Evolutionary conservation across 805 yeast species (phyloP), one percentile per base, ranked within the genome.

Genomic region (Kuraishia molischiana): DNA sequence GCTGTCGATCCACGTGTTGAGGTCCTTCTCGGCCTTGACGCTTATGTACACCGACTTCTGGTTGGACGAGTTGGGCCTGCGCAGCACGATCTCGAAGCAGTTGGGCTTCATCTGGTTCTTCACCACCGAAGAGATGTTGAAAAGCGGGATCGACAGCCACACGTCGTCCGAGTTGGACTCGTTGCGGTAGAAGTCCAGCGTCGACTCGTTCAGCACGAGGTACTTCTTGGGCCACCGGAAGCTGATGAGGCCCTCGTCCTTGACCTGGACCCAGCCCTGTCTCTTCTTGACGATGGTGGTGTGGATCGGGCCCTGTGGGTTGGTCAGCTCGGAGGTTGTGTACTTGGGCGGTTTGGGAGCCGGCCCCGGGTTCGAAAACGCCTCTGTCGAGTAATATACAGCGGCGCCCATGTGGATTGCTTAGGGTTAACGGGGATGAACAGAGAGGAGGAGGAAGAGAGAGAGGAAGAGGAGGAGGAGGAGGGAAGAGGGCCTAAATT

Each of bases 181-280:
- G 38, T 63, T 70, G 51, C 83, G 85, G 62, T 79, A 84, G 45
- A 90, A 75, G 39, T 79, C 81, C 40, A 90, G 60, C 33, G 79
- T 73, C 30, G 82, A 71, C 45, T 87, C 95, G 47, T 76, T 75
- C 35, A 90, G 64, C 4, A 85, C 82, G 62, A 90, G 64, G 57
- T 67, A 90, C 49, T 92, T 74, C 53, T 87, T 87, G 41, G 89
- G 87, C 98, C 98, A 90, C 47, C 95, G 67, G 55, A 89, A 87
- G 4, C 87, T 75, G 45, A 85, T 74, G 44, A 90, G 64, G 11
- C 97, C 96, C 49, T 90, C 97, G 49, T 90, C 97, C 56, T 85
- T 89, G 41, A 86, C 78, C 38, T 84, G 83, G 18, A 86, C 89
- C 95, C 95, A 89, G 0, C 97, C 96, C 41, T 75, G 69, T 41